phyloP scores from a whole-genome alignment of 1,139 yeast genomes.

The Pichia inconspicua region DNA sequence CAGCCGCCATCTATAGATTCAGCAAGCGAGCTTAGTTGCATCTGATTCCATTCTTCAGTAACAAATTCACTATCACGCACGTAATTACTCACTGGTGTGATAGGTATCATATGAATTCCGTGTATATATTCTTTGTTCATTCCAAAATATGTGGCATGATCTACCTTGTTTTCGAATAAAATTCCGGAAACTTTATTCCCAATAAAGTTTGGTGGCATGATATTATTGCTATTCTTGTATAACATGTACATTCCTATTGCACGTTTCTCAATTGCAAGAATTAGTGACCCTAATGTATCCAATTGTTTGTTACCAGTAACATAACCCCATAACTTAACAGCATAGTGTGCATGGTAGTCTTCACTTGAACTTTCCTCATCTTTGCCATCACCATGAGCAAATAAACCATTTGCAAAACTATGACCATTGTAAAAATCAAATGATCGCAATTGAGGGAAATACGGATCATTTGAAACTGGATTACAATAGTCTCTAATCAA shows the following conservation, averaged over 20 bases:
- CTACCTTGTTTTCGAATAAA: slow-evolving; percentile 78
- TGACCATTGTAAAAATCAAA: slow-evolving; percentile 78
- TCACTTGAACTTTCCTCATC: slow-evolving; percentile 75
- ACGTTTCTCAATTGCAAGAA: slow-evolving; percentile 50
- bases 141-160: slow-evolving; percentile 89
- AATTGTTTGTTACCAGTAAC: slow-evolving; percentile 46
- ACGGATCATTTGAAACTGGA: slow-evolving; percentile 45
- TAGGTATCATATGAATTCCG: slow-evolving; percentile 91
- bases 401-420: slow-evolving; percentile 75
- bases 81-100: slow-evolving; percentile 76
- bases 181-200: slow-evolving; percentile 71
- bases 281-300: slow-evolving; percentile 50
- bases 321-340: slow-evolving; percentile 62
- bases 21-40: slow-evolving; percentile 41
- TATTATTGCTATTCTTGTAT: slow-evolving; percentile 42
- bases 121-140: slow-evolving; percentile 72
- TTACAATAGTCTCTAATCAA: slow-evolving; percentile 66
- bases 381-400: slow-evolving; percentile 68
- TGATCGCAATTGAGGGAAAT: slow-evolving; percentile 68
- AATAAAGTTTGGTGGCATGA: slow-evolving; percentile 48
- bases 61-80: slow-evolving; percentile 66
- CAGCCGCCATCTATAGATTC: slow-evolving; percentile 65
- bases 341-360: slow-evolving; percentile 68
- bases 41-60: slow-evolving; percentile 66
- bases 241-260: slow-evolving; percentile 59